Conservation (phyloP, 208 protist species). For the Leishmania guyanensis region DNA sequence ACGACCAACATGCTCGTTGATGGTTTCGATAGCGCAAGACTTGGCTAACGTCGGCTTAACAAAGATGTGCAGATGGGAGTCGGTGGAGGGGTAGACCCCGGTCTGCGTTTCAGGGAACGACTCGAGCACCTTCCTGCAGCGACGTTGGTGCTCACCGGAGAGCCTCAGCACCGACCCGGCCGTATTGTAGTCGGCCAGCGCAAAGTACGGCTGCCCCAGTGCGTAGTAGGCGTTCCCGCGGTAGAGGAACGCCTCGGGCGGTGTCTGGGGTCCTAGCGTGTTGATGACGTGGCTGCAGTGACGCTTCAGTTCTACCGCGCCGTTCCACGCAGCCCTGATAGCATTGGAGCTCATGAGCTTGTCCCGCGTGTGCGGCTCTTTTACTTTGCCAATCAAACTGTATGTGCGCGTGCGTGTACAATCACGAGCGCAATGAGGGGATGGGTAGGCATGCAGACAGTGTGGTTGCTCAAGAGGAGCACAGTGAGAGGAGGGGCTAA, state of each 20-base stretch:
- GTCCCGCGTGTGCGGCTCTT: not conserved
- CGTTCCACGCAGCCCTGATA: constrained; percentile 31
- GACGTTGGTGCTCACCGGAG: constrained; percentile 58
- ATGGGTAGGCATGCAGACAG: not conserved
- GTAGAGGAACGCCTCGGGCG: constrained; percentile 84
- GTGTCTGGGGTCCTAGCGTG: constrained; percentile 67
- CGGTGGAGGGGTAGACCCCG: constrained; percentile 53
- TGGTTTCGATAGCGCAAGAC: constrained; percentile 37
- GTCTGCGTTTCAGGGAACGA: constrained; percentile 67
- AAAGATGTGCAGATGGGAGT: constrained; percentile 80
- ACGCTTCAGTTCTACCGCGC: constrained; percentile 61
- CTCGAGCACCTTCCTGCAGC: constrained; percentile 49
- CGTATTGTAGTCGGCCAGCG: constrained; percentile 85
- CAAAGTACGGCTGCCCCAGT: constrained; percentile 82
- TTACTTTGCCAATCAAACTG: not conserved
- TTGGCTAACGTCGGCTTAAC: constrained; percentile 71
- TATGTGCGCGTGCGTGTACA: not conserved
- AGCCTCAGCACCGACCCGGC: constrained; percentile 62
- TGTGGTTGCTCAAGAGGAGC: not conserved
- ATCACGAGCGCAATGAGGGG: not conserved
- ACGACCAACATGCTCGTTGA: constrained; percentile 47
- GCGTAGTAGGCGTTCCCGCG: constrained; percentile 88
- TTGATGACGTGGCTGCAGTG: constrained; percentile 85
- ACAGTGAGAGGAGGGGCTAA: not conserved
- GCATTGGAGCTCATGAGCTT: constrained; percentile 5